Evolutionary conservation across 78 protist species (phyloP), one percentile per base, ranked within the genome.

Genomic region (Mantamonas sphyraenae): DNA sequence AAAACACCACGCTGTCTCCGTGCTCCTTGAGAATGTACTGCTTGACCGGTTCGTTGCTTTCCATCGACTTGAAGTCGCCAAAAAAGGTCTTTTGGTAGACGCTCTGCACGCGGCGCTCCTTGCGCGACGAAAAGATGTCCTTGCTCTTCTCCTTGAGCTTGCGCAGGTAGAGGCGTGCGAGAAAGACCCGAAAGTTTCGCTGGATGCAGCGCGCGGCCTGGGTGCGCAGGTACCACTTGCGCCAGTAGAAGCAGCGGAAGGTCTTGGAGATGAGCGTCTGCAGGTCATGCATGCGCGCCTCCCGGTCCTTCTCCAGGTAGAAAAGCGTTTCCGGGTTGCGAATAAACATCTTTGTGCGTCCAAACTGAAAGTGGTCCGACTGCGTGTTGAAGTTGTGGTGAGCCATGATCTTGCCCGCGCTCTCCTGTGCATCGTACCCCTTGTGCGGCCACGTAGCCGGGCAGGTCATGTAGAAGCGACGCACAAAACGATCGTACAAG

Each of bases 291-390:
- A 42, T 5, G 47, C 47, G 47, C 47, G 47, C 47, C 47, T 12
- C 22, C 22, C 47, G 5, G 47, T 42, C 22, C 22, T 10, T 12
- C 5, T 42, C 22, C 22, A 12, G 10, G 47, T 42, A 10, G 47
- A 5, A 10, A 10, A 88, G 76, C 35, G 88, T 60, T 62, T 82
- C 86, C 38, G 95, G 95, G 50, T 85, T 84, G 64, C 88, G 65
- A 42, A 90, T 62, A 55, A 90, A 90, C 37, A 90, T 67, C 77
- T 90, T 90, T 42, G 93, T 82, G 33, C 10, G 19, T 37, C 95
- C 95, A 68, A 90, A 42, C 73, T 90, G 92, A 90, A 86, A 89
- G 68, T 88, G 71, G n/a, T n/a, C n/a, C n/a, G n/a, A n/a, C n/a
- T 72, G 56, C 2, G 70, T 34, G 24, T 77, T 86, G 45, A 90